A percentile compares a stretch with the other conserved stretches of the same genome.
phyloP scores from a whole-genome alignment of 225 moss, liverwort and hornwort genomes.

The Lunularia cruciata region DNA sequence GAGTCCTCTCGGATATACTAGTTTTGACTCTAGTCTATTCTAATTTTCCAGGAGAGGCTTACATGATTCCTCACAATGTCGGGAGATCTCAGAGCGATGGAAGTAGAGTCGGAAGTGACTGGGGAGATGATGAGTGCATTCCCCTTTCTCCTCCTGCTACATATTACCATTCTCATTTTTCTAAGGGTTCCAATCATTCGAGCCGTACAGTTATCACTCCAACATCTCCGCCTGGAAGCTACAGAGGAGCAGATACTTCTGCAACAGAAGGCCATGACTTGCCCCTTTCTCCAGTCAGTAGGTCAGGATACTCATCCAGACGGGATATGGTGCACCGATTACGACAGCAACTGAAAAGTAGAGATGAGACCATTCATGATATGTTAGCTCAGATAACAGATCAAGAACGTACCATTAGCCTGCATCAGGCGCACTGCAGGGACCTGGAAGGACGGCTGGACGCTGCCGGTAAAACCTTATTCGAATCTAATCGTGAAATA shows the following conservation, averaged over 20 bases:
- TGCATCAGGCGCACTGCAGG: constrained; percentile 49
- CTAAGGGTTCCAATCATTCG: constrained; percentile 35
- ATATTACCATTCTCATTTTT: constrained; percentile 25
- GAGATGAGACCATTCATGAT: constrained; percentile 84
- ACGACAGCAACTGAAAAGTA: constrained; percentile 84
- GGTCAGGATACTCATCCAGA: constrained; percentile 48
- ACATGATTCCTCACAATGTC: constrained; percentile 27
- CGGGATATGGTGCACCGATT: constrained; percentile 79
- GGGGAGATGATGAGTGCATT: constrained; percentile 40
- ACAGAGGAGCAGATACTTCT: constrained; percentile 47
- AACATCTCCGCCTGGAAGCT: constrained; percentile 46
- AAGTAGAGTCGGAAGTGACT: constrained; percentile 47
- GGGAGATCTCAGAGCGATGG: constrained; percentile 40
- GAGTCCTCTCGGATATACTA: not conserved
- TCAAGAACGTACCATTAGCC: constrained; percentile 53
- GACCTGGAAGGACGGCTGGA: constrained; percentile 61
- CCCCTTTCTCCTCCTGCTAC: constrained; percentile 24
- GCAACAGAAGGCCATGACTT: constrained; percentile 46
- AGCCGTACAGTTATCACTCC: constrained; percentile 43
- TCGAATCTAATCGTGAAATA: constrained; percentile 57
- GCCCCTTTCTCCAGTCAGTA: constrained; percentile 43
- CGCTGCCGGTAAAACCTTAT: constrained; percentile 42
- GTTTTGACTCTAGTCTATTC: not conserved
- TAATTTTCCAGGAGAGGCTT: constrained; percentile 35
- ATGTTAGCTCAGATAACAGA: constrained; percentile 81